Conservation (phyloP, 23 red algal genomes). For the Gracilaria vermiculophylla region DNA sequence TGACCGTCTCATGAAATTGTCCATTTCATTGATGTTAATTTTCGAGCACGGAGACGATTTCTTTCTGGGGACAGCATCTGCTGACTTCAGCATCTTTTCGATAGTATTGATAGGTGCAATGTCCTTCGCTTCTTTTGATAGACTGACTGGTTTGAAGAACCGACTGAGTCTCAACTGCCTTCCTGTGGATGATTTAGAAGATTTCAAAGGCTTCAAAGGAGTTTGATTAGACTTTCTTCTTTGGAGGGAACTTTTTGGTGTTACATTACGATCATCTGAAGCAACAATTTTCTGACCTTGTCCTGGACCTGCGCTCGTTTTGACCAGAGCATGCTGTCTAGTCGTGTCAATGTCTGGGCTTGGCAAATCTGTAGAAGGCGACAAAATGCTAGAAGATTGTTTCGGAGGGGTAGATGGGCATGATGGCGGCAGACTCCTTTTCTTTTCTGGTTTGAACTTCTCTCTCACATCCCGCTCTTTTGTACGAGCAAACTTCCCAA, state of each 20-base stretch:
- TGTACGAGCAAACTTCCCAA: conserved; percentile 28
- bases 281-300: not conserved
- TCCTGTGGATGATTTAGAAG: not conserved
- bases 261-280: not conserved
- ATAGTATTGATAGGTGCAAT: not conserved
- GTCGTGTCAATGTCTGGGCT: conserved; percentile 31
- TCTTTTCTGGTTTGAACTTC: conserved; percentile 9
- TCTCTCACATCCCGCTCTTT: conserved; percentile 6
- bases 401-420: too few relatives aligned
- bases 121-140: not conserved
- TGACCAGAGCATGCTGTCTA: conserved; percentile 17
- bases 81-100: not conserved
- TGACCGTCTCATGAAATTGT: not conserved
- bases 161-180: conserved; percentile 25
- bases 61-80: not conserved
- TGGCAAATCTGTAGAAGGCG: not conserved
- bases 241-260: not conserved
- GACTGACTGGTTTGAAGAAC: not conserved
- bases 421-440: not conserved
- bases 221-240: not conserved
- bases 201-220: not conserved
- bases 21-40: not conserved
- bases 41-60: too few relatives aligned
- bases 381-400: not conserved
- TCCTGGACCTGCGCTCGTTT: not conserved